phyloP scores from a whole-genome alignment of 2,329 filamentous ascomycete genomes.

The Fusarium devonianum region DNA sequence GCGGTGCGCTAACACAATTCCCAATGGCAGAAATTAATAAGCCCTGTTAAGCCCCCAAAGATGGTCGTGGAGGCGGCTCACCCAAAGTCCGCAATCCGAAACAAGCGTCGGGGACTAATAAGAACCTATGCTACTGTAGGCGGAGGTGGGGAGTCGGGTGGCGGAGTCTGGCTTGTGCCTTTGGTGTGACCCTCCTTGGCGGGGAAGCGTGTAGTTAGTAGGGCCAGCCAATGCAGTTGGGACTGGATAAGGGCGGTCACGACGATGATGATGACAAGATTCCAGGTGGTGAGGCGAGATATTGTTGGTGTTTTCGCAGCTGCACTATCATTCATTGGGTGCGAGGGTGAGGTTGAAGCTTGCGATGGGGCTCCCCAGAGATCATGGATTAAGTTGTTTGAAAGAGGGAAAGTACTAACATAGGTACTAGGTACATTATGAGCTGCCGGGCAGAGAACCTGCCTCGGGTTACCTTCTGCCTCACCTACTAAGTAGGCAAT shows the following conservation, averaged over 20 bases:
- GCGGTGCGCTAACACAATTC: slow-evolving; percentile 23
- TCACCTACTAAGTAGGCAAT: too few relatives aligned
- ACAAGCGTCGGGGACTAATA: slow-evolving; percentile 12
- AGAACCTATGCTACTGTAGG: slow-evolving; percentile 25
- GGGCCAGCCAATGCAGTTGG: slow-evolving; percentile 9
- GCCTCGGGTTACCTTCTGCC: too few relatives aligned
- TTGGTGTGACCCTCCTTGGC: slow-evolving; percentile 23
- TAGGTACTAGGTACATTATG: slow-evolving; percentile 3
- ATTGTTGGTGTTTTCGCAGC: slow-evolving; percentile 5
- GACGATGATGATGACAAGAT: slow-evolving; percentile 3
- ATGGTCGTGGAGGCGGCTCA: background rate
- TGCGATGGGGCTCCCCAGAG: background rate
- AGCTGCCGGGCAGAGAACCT: slow-evolving; percentile 4
- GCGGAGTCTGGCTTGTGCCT: slow-evolving; percentile 28
- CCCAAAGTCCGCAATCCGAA: slow-evolving; percentile 9
- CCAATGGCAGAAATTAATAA: slow-evolving; percentile 12
- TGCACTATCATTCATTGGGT: slow-evolving; percentile 9
- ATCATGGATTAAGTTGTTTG: slow-evolving; percentile 1
- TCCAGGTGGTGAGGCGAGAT: background rate
- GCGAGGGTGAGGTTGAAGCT: background rate
- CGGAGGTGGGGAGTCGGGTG: slow-evolving; percentile 32
- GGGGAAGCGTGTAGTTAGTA: slow-evolving; percentile 17
- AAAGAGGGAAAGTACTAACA: slow-evolving; percentile 15
- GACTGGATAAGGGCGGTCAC: background rate
- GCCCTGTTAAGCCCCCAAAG: background rate